Evolutionary conservation across 129 eudicot genomes (phyloP).

Genomic region (Flaveria trinervia): DNA sequence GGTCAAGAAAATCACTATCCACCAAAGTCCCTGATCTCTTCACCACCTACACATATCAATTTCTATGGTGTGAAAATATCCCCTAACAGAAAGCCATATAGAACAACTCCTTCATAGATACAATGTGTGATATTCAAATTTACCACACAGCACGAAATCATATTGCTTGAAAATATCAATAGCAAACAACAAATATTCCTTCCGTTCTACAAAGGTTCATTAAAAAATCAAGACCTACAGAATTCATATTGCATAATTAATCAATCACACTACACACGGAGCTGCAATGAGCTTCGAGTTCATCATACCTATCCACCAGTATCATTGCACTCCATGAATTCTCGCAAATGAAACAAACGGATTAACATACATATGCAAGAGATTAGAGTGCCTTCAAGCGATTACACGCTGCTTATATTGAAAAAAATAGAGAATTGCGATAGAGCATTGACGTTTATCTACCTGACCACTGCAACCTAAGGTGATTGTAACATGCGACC

Average conservation of each 20-base stretch:
- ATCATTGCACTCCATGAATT: too few relatives aligned
- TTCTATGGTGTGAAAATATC: not conserved
- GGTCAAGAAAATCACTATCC: conserved; percentile 34
- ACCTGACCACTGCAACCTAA: conserved; percentile 89
- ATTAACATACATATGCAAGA: not conserved
- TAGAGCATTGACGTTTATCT: not conserved
- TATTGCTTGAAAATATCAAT: not conserved
- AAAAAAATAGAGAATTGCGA: not conserved
- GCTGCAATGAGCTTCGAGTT: too few relatives aligned
- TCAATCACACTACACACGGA: not conserved
- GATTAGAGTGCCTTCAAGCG: not conserved
- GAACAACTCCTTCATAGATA: not conserved
- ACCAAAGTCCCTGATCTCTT: conserved; percentile 56
- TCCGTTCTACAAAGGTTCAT: not conserved
- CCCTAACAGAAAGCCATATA: not conserved
- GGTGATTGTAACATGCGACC: conserved; percentile 77
- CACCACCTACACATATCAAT: conserved; percentile 62
- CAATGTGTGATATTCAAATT: conserved; percentile 3
- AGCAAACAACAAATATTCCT: not conserved
- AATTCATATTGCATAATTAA: not conserved
- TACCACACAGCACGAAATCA: not conserved
- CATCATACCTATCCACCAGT: too few relatives aligned
- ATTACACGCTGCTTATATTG: not conserved
- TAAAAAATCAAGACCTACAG: not conserved
- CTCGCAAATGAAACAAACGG: not conserved